Evolutionary conservation across 192 early-diverging fungal species (phyloP).

Genomic region (Rhizoclosmatium globosum): DNA sequence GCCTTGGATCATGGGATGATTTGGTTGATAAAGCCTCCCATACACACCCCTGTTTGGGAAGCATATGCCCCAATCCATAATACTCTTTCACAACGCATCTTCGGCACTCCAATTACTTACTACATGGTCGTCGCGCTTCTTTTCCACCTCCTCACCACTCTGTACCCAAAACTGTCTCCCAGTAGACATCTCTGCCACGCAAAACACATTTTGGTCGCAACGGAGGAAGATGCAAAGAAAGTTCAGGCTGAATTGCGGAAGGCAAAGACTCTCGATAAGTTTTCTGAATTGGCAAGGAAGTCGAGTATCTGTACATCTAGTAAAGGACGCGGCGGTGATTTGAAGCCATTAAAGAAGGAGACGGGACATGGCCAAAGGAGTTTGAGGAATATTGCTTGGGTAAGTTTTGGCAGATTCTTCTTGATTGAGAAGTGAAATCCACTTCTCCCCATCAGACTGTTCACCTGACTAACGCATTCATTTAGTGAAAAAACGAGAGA

Average conservation of each 20-base stretch:
- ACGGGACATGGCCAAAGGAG: not conserved
- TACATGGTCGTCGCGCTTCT: not conserved
- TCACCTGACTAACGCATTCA: too few relatives aligned
- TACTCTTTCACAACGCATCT: not conserved
- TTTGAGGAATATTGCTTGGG: not conserved
- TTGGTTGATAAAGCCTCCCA: too few relatives aligned
- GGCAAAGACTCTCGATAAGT: not conserved
- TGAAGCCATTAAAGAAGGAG: not conserved
- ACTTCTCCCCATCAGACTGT: too few relatives aligned
- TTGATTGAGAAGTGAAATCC: too few relatives aligned
- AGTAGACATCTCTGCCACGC: not conserved
- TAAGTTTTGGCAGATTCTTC: not conserved
- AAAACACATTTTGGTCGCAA: not conserved
- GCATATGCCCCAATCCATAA: constrained; percentile 3
- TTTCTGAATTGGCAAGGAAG: not conserved
- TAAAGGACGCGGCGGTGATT: not conserved
- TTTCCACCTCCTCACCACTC: not conserved
- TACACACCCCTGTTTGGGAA: not conserved
- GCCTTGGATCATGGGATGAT: too few relatives aligned
- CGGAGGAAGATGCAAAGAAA: not conserved
- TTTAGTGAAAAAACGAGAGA: not conserved
- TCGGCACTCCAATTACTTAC: constrained; percentile 9
- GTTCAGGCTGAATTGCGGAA: not conserved
- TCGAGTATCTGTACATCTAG: not conserved
- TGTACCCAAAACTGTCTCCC: not conserved